Percentiles rank a stretch among this genome's conserved stretches.
These are phyloP conservation scores for Suhomyces sp. DNA, from an alignment of 805 yeast species.

Conservation along the genomic window DNA sequence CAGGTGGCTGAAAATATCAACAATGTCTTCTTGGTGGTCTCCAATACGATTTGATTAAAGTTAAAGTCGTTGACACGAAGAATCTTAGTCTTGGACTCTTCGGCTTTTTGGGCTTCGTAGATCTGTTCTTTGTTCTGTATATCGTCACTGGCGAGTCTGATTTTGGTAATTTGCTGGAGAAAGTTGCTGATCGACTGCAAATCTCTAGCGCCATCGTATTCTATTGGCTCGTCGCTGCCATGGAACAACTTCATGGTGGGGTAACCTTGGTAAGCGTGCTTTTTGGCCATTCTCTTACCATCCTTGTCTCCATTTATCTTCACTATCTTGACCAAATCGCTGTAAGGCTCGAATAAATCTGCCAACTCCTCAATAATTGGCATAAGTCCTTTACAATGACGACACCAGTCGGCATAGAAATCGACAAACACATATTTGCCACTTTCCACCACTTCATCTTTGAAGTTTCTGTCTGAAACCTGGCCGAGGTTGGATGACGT, in stretches of 20 bases:
- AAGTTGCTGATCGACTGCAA: conserved; percentile 52
- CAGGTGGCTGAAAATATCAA: conserved; percentile 59
- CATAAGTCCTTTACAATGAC: conserved; percentile 58
- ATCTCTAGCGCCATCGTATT: conserved; percentile 55
- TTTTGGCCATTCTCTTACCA: conserved; percentile 47
- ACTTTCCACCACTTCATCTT: conserved; percentile 53
- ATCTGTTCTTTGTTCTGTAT: conserved; percentile 9
- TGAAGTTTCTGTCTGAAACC: conserved; percentile 50
- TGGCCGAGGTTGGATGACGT: conserved; percentile 32
- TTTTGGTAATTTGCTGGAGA: conserved; percentile 37
- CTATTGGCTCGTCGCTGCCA: conserved; percentile 49
- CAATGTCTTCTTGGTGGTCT: conserved; percentile 29
- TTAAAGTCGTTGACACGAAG: conserved; percentile 36
- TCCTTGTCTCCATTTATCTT: conserved; percentile 59
- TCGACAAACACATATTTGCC: conserved; percentile 46
- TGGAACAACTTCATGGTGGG: conserved; percentile 66
- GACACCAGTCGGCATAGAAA: conserved; percentile 70
- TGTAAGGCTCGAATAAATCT: conserved; percentile 23
- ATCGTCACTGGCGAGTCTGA: conserved; percentile 12
- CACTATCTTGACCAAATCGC: conserved; percentile 44
- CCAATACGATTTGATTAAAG: conserved; percentile 41
- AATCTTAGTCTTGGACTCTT: conserved; percentile 12
- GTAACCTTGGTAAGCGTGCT: conserved; percentile 56
- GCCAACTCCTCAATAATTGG: conserved; percentile 43
- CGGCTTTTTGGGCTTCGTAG: conserved; percentile 18